These are phyloP conservation scores for Heliamphora pulchella DNA, from an alignment of 179 eudicot species.

Conservation along the genomic window DNA sequence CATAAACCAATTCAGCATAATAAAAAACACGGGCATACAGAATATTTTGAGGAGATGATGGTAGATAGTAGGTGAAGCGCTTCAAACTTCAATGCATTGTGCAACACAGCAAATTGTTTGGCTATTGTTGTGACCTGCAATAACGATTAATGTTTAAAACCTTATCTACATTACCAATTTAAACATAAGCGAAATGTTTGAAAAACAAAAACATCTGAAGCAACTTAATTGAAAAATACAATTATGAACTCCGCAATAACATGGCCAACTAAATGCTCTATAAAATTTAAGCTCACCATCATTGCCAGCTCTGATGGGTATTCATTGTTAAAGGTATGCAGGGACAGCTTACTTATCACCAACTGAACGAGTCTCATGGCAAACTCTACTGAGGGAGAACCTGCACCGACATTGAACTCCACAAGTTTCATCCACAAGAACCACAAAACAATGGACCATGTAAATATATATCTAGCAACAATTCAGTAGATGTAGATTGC, in stretches of 20 bases:
- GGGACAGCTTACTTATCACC: conserved; percentile 39
- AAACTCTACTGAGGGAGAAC: conserved; percentile 51
- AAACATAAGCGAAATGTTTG: not conserved
- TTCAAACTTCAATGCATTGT: conserved; percentile 79
- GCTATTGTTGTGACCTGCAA: conserved; percentile 59
- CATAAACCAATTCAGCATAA: not conserved
- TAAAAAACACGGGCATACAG: conserved; percentile 38
- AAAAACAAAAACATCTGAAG: not conserved
- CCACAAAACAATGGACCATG: not conserved
- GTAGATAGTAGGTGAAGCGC: conserved; percentile 59
- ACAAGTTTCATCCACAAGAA: not conserved
- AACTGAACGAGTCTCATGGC: conserved; percentile 54
- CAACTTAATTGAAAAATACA: not conserved
- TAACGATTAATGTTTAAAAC: conserved; percentile 7
- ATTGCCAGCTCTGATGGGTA: conserved; percentile 50
- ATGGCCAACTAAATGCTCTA: not conserved
- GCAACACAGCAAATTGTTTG: conserved; percentile 64
- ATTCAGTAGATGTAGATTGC: not conserved
- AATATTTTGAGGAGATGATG: conserved; percentile 49
- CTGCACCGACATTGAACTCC: conserved; percentile 31
- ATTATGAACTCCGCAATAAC: conserved; percentile 8
- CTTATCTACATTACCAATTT: conserved; percentile 3
- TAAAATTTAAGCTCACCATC: conserved; percentile 36
- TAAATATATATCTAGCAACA: not conserved
- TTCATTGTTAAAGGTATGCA: conserved; percentile 36